A percentile compares a stretch with the other conserved stretches of the same genome.
These are phyloP conservation scores for Cyclotella cryptica DNA, from an alignment of 108 stramenopile species.

Conservation along the genomic window DNA sequence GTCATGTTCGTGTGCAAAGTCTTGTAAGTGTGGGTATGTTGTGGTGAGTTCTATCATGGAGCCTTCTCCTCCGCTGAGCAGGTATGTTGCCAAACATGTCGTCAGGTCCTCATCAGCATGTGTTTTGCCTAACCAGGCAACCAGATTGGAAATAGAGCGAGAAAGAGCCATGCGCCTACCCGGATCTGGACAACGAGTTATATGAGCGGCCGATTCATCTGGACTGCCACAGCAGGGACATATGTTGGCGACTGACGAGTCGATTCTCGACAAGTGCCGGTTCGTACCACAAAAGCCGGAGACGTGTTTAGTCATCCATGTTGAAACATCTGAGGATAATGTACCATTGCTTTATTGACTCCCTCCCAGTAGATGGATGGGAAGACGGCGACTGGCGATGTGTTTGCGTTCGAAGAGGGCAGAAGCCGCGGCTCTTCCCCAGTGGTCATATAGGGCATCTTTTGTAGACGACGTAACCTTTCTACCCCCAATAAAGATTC, in stretches of 20 bases:
- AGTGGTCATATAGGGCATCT: not conserved
- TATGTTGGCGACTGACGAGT: not conserved
- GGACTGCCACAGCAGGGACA: not conserved
- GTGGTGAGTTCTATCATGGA: too few species aligned
- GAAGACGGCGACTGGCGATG: not conserved
- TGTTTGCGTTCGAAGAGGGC: not conserved
- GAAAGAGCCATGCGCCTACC: too few species aligned
- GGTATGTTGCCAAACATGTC: too few species aligned
- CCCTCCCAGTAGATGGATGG: not conserved
- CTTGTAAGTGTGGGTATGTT: too few species aligned
- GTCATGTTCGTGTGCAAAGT: too few species aligned
- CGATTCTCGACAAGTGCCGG: conserved; percentile 3
- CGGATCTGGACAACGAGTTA: too few species aligned
- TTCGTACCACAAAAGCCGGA: conserved; percentile 13
- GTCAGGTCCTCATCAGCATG: too few species aligned
- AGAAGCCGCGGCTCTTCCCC: not conserved
- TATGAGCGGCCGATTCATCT: not conserved
- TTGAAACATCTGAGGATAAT: not conserved
- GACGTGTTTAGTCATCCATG: conserved; percentile 7
- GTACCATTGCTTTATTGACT: not conserved
- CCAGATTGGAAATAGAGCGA: too few species aligned
- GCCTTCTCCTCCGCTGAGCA: too few species aligned
- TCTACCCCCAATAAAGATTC: not conserved
- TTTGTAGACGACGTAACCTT: not conserved
- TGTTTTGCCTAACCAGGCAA: too few species aligned